These are phyloP conservation scores for Arxiozyma bovina DNA, from an alignment of 1,139 yeast species.

Conservation along the genomic window DNA sequence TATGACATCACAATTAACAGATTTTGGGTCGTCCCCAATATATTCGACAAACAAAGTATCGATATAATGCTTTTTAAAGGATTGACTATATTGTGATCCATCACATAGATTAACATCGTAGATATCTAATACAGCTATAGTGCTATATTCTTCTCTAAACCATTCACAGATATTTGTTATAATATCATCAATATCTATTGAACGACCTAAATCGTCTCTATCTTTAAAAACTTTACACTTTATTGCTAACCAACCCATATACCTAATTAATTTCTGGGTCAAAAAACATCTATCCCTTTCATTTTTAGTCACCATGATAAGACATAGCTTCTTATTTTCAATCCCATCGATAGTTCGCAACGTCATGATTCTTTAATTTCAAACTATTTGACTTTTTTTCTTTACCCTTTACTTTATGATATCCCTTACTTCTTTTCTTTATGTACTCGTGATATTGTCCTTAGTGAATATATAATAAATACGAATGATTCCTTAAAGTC, in stretches of 20 bases:
- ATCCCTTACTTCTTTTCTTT: background rate
- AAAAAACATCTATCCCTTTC: conserved; percentile 60
- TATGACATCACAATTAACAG: conserved; percentile 46
- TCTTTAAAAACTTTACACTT: conserved; percentile 80
- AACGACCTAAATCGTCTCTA: conserved; percentile 59
- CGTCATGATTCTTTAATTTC: conserved; percentile 2
- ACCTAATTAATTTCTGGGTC: conserved; percentile 69
- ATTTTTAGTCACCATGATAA: conserved; percentile 60
- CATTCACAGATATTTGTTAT: conserved; percentile 69
- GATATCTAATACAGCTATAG: conserved; percentile 87
- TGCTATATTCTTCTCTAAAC: conserved; percentile 70
- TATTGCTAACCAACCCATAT: conserved; percentile 84
- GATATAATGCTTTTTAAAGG: conserved; percentile 57
- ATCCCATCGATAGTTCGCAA: conserved; percentile 1
- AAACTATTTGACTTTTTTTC: background rate
- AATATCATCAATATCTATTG: conserved; percentile 45
- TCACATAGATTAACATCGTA: conserved; percentile 67
- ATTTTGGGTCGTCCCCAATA: conserved; percentile 60
- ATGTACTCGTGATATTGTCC: background rate
- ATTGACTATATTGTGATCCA: conserved; percentile 53
- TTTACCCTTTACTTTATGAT: background rate
- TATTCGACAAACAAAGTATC: conserved; percentile 90
- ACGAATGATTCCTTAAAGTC: too few relatives aligned
- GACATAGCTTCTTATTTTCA: conserved; percentile 44
- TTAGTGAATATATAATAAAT: background rate